Conservation (phyloP, 176 grass and related monocot genomes). For the Elymus sibiricus region DNA sequence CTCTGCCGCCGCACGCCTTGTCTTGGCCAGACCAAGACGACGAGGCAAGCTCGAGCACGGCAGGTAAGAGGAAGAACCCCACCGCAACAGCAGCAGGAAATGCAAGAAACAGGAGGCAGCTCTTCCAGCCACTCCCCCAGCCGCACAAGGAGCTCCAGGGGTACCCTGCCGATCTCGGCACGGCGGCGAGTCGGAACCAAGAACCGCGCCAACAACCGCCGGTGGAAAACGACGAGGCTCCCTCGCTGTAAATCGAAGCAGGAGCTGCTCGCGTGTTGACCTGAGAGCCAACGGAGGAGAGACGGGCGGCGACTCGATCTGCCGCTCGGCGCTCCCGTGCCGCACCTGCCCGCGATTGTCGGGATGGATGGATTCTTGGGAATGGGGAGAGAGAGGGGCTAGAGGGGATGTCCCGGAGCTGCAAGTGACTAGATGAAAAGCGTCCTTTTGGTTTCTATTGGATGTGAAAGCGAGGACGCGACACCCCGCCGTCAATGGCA, state of each 20-base stretch:
- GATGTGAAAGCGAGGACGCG: constrained; percentile 35
- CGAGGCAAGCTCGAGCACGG: background rate
- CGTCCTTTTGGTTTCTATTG: constrained; percentile 26
- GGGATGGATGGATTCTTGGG: background rate
- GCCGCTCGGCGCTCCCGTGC: background rate
- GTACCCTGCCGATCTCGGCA: background rate
- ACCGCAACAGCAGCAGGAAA: constrained; percentile 1
- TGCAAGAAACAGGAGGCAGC: constrained; percentile 18
- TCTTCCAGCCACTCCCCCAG: background rate
- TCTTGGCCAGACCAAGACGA: background rate
- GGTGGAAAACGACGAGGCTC: background rate
- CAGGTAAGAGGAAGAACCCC: background rate
- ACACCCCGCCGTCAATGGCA: constrained; percentile 18
- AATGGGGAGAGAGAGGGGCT: constrained; percentile 2
- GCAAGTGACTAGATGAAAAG: constrained; percentile 24
- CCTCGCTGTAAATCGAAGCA: background rate
- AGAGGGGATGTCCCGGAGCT: background rate
- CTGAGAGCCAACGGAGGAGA: background rate
- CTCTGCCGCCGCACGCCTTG: background rate
- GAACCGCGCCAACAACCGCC: background rate
- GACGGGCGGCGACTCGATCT: background rate
- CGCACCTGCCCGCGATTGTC: background rate
- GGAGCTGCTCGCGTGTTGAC: constrained; percentile 9
- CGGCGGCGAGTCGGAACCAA: background rate
- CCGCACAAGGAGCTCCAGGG: background rate